A percentile compares a stretch with the other conserved stretches of the same genome.
phyloP scores from a whole-genome alignment of 2,329 filamentous ascomycete genomes.

The Alternaria longipes region DNA sequence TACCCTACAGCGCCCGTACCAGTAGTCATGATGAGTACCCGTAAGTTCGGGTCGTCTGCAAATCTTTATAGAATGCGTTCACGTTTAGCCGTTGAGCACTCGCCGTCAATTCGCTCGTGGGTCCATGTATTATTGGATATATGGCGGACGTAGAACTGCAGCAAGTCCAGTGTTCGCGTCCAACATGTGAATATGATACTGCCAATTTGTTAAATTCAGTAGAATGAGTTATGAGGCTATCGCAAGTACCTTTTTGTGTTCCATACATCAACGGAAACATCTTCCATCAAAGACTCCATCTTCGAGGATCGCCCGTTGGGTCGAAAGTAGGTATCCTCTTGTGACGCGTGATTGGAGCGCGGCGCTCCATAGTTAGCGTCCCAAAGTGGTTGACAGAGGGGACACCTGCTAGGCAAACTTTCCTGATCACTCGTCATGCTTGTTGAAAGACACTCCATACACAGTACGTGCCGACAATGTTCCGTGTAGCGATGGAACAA shows the following conservation, averaged over 20 bases:
- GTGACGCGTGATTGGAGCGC: constrained; percentile 8
- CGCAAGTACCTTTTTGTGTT: constrained; percentile 39
- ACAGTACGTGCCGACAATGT: constrained; percentile 46
- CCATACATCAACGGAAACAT: constrained; percentile 40
- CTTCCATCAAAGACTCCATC: constrained; percentile 45
- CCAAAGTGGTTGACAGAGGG: constrained; percentile 35
- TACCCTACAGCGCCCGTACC: constrained; percentile 63
- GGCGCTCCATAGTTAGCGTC: background rate
- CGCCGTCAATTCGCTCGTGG: constrained; percentile 58
- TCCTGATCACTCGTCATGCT: constrained; percentile 24
- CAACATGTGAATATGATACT: constrained; percentile 48
- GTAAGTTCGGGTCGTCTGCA: constrained; percentile 24
- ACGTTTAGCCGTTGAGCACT: constrained; percentile 48
- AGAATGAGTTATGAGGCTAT: too few species aligned
- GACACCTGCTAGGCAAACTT: constrained; percentile 22
- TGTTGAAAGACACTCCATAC: constrained; percentile 46
- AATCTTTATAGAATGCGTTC: constrained; percentile 55
- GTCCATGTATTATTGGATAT: constrained; percentile 7
- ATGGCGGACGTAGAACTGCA: constrained; percentile 23
- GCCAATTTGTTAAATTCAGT: background rate
- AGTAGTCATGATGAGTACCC: constrained; percentile 63
- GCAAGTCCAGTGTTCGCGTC: constrained; percentile 41
- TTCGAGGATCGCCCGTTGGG: constrained; percentile 46
- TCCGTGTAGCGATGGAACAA: constrained; percentile 34
- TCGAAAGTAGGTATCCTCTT: constrained; percentile 43